Percentiles rank a stretch among this genome's conserved stretches.
These are phyloP conservation scores for Pythium rhizo-oryzae DNA, from an alignment of 352 stramenopile species.

Conservation along the genomic window DNA sequence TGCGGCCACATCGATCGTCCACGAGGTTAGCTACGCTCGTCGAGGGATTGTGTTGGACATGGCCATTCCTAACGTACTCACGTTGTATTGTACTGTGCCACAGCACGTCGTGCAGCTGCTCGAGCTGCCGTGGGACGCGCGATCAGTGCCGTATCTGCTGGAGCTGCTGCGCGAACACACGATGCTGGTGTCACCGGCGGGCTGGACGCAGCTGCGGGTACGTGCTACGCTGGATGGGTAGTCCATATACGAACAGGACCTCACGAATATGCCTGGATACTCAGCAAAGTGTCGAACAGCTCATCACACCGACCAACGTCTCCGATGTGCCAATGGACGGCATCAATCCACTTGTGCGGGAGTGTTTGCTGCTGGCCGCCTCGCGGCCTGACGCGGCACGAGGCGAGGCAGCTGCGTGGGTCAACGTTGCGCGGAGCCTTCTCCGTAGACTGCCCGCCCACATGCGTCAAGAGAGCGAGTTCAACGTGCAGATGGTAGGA, in stretches of 20 bases:
- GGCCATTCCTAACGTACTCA: neutral
- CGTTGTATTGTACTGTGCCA: neutral
- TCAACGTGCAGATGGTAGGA: conserved; percentile 78
- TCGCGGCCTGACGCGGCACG: conserved; percentile 29
- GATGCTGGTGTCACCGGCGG: conserved; percentile 41
- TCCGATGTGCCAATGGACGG: conserved; percentile 9
- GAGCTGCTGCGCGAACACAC: conserved; percentile 58
- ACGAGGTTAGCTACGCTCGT: too few species aligned
- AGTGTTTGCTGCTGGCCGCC: conserved; percentile 57
- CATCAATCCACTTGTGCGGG: conserved; percentile 59
- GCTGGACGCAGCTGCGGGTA: conserved; percentile 66
- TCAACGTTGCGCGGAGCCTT: conserved; percentile 52
- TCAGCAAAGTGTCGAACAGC: conserved; percentile 25
- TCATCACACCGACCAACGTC: neutral
- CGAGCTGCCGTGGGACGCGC: conserved; percentile 62
- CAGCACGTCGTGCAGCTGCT: conserved; percentile 66
- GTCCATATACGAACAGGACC: too few species aligned
- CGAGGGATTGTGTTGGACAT: neutral
- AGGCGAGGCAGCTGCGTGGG: conserved; percentile 44
- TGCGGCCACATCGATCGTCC: conserved; percentile 10
- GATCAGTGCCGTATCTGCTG: conserved; percentile 58
- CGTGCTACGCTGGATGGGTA: neutral
- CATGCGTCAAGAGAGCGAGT: conserved; percentile 69
- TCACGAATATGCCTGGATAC: neutral
- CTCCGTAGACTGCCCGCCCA: conserved; percentile 54